Evolutionary conservation across 2,329 filamentous ascomycete species (phyloP), one percentile per base, ranked within the genome.

Genomic region (Leptodontidium sp.): DNA sequence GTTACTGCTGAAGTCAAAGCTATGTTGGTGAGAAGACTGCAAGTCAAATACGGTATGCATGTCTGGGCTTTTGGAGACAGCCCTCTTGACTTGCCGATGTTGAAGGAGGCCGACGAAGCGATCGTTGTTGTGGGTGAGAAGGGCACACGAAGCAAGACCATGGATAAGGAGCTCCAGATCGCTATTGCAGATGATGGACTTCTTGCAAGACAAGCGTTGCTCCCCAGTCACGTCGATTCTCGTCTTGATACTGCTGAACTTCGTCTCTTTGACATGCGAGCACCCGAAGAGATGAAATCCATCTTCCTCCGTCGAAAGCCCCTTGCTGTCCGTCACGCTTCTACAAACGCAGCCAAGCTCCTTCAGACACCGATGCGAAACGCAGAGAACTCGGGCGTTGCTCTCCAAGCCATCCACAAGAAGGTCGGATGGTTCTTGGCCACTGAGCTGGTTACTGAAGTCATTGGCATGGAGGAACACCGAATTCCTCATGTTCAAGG

Each of bases 31-130:
- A 62, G 63, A 1, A 78, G 74, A 2, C 74, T 90, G 24, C 78
- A 77, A 64, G 32, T 79, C 0, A 21, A 21, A 0, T 70, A 82
- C 50, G 3, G 77, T 0, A 55, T 81, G 35, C 76, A 81, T 49
- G 84, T 89, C 21, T 84, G 80, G 75, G 88, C 86, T 0, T 87
- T 91, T 71, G 88, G 88, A n/a, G 87, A 90, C 72, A 87, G 88
- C 71, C 81, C 81, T 0, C 69, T 89, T 7, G 89, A 91, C 71
- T 49, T 91, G 21, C 76, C 79, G 0, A 91, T 91, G 88, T 71
- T 91, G 14, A 71, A 70, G 2, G 72, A 78, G 43, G 88, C 88
- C 0, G 77, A 90, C 71, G 68, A 84, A 66, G 84, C 87, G 0
- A 75, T 89, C 47, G 81, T 91, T 4, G 82, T 91, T 0, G 85